Evolutionary conservation across 2,329 filamentous ascomycete genomes (phyloP), one percentile per base, ranked within the genome.

Genomic region (Cladophialophora chaetospira): DNA sequence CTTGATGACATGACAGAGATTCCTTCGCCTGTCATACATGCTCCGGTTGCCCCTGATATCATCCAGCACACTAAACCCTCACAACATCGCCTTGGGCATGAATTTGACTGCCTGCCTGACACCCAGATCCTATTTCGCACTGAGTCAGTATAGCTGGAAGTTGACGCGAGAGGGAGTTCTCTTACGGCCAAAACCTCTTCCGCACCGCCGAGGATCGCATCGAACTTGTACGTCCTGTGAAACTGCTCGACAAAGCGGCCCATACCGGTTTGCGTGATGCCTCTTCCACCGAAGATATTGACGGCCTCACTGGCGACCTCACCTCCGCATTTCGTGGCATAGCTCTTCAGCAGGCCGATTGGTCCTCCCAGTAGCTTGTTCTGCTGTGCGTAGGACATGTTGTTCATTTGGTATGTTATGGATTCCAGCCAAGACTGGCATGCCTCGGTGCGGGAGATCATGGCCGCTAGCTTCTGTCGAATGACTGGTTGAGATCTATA

Each of bases 51-150:
- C 4, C 5, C 17, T 9, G n/a, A 19, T 8, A 15, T 15, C 23
- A 21, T 11, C 11, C 15, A 10, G 23, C 17, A 11, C 10, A 33
- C 10, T 33, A 8, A 9, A 33, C 10, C 10, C 36, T 55, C 35
- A 60, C 31, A 95, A 71, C 81, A 89, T 91, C 23, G 88, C 84
- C 76, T 93, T 93, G 26, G 91, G 91, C 79, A 96, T 92, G 63
- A 84, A 82, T 72, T 87, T 89, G 79, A 94, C 85, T 19, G 90
- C 91, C 70, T 90, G 87, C 11, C 87, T 74, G 2, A 90, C 79
- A 1, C 84, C 83, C 33, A 90, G 72, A 71, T 90, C 87, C 36
- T 40, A 40, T 19, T 15, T 11, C 17, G 5, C 13, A 1, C 17
- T 21, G 15, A 15, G 15, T 21, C 8, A 21, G n/a, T n/a, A n/a